Base-by-base conservation (phyloP, 2,329 filamentous ascomycete species). In the Aspergillus alliaceus region DNA sequence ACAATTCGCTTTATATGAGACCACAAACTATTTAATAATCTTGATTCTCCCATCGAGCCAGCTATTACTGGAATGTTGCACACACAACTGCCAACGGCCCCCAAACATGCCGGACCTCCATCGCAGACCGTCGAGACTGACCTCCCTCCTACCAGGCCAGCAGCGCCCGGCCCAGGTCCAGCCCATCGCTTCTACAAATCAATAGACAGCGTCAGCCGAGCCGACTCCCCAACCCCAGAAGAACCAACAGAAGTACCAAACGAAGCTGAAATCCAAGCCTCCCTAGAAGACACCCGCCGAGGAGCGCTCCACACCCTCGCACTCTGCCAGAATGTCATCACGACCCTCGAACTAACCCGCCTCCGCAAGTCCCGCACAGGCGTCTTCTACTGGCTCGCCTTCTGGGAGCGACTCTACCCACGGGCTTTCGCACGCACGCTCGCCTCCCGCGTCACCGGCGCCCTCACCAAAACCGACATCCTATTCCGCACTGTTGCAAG, bases 321-420 rank as follows among this genome's bases (percentile, higher is more conserved):
- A 6, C 60, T 63, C 25, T 72, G 69, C 56, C 67, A 68, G 29
- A 59, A 62, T 22, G 60, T 68, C 44, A 66, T 72, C 39, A 58
- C 65, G 6, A 59, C 58, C 4, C 65, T 71, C 6, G 70, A 72
- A 49, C 29, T 71, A 20, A 70, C 63, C 2, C 68, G 70, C 15
- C 65, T 72, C 53, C 61, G 63, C 57, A 70, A 69, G 31, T 65
- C 70, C 8, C 67, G 70, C 20, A 59, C 59, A 18, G 70, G 70
- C 3, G 51, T 69, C 27, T 56, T 56, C 32, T 57, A 65, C 50
- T 72, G 70, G 70, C 55, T 67, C 11, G 29, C 58, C 12, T 72
- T 71, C 52, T 72, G 70, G 70, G 57, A 64, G 22, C 59, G 59
- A 14, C 57, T 71, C 7, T 72, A 72, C 51, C 35, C 63, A 2